phyloP scores from a whole-genome alignment of 306 rosid species.

The Quillaja saponaria region DNA sequence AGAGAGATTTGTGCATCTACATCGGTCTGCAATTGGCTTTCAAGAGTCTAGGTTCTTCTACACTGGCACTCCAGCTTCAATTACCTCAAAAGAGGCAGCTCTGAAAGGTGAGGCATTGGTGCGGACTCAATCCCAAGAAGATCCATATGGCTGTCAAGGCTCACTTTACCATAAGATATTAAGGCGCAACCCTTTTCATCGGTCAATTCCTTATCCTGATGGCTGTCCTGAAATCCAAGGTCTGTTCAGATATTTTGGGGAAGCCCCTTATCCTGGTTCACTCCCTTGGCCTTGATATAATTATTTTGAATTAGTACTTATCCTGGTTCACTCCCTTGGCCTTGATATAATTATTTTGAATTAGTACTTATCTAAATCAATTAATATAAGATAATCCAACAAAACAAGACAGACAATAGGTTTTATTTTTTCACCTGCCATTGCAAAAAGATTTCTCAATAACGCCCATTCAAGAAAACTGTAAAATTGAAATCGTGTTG shows the following conservation, averaged over 20 bases:
- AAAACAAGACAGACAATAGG: too few relatives aligned
- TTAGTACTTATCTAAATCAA: too few relatives aligned
- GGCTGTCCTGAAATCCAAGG: slow-evolving; percentile 90
- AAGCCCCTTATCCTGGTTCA: slow-evolving; percentile 64
- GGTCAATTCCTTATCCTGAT: slow-evolving; percentile 84
- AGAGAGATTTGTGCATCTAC: slow-evolving; percentile 75
- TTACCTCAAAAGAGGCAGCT: slow-evolving; percentile 69
- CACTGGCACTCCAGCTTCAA: slow-evolving; percentile 69
- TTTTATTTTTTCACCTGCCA: too few relatives aligned
- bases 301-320: slow-evolving; percentile 34
- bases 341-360: neutral
- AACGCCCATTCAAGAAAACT: too few relatives aligned
- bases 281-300: slow-evolving; percentile 59
- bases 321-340: slow-evolving; percentile 77
- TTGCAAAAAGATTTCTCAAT: too few relatives aligned
- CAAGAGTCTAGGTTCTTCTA: slow-evolving; percentile 84
- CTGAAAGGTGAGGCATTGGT: slow-evolving; percentile 80
- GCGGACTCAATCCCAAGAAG: slow-evolving; percentile 68
- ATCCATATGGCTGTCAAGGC: slow-evolving; percentile 83
- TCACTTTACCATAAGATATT: slow-evolving; percentile 72
- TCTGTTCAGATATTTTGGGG: slow-evolving; percentile 82
- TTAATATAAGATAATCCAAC: slow-evolving; percentile 1
- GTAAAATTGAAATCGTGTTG: too few relatives aligned
- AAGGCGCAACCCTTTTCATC: slow-evolving; percentile 86
- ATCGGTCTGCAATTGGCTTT: slow-evolving; percentile 88